Evolutionary conservation across 306 rosid genomes (phyloP).

Genomic region (Corylus avellana): DNA sequence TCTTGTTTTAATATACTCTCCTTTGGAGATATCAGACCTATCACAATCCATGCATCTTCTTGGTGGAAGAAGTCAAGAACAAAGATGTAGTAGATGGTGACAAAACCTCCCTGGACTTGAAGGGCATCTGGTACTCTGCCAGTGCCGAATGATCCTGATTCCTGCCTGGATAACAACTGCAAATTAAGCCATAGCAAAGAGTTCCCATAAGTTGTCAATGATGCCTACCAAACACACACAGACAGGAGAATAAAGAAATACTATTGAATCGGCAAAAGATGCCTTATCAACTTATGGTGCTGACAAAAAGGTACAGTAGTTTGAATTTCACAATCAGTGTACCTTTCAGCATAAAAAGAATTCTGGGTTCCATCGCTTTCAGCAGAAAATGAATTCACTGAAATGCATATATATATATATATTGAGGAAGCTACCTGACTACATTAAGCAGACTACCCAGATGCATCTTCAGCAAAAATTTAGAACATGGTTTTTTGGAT

Average conservation of each 20-base stretch:
- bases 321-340: neutral
- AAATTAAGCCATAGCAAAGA: neutral
- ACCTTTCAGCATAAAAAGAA: neutral
- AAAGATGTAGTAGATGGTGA: constrained; percentile 32
- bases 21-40: neutral
- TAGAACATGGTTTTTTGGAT: too few species aligned
- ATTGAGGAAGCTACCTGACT: too few species aligned
- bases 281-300: neutral
- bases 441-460: too few species aligned
- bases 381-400: neutral
- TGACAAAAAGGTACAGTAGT: neutral
- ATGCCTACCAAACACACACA: constrained; percentile 2
- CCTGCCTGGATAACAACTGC: neutral
- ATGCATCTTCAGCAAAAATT: too few species aligned
- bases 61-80: constrained; percentile 23
- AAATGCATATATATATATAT: neutral
- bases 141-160: neutral
- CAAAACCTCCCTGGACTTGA: constrained; percentile 18
- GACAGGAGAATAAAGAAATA: neutral
- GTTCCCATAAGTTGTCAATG: neutral
- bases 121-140: neutral
- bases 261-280: neutral
- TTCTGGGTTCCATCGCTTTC: constrained; percentile 9
- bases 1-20: neutral
- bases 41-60: constrained; percentile 11